These are phyloP conservation scores for Candida piceae DNA, from an alignment of 805 yeast genomes.

Conservation along the genomic window DNA sequence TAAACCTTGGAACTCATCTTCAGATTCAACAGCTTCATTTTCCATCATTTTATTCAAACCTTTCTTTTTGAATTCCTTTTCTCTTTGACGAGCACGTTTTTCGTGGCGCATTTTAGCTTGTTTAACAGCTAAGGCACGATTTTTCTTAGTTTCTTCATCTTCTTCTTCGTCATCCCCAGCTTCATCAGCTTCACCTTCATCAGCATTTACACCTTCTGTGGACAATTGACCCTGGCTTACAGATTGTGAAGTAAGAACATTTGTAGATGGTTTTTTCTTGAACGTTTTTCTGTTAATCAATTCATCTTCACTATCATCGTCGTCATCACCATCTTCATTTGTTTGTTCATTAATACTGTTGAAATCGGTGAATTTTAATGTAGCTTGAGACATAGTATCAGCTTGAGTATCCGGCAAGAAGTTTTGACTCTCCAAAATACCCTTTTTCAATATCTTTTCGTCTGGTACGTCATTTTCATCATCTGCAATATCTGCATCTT, in stretches of 20 bases:
- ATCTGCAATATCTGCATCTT: constrained; percentile 12
- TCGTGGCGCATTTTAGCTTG: constrained; percentile 23
- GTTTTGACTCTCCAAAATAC: constrained; percentile 25
- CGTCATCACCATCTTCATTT: constrained; percentile 24
- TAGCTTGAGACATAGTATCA: constrained; percentile 14
- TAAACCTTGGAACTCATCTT: constrained; percentile 80
- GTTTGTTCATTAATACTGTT: constrained; percentile 9
- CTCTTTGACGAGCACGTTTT: constrained; percentile 27
- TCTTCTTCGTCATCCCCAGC: constrained; percentile 11
- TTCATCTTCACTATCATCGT: constrained; percentile 25
- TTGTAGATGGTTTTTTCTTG: too few species aligned
- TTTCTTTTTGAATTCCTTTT: constrained; percentile 48
- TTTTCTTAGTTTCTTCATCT: constrained; percentile 35
- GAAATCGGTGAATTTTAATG: constrained; percentile 1
- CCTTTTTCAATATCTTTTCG: constrained; percentile 1
- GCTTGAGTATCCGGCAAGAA: constrained; percentile 28
- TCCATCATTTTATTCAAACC: constrained; percentile 63
- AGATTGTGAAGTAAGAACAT: too few species aligned
- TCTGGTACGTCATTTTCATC: constrained; percentile 20
- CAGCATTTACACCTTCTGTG: too few species aligned
- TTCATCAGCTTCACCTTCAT: neutral
- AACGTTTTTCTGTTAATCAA: too few species aligned
- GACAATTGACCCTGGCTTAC: too few species aligned
- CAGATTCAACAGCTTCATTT: constrained; percentile 84
- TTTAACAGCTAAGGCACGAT: constrained; percentile 15